Conservation (phyloP, 208 protist species). For the Trypanosoma platydactyli region DNA sequence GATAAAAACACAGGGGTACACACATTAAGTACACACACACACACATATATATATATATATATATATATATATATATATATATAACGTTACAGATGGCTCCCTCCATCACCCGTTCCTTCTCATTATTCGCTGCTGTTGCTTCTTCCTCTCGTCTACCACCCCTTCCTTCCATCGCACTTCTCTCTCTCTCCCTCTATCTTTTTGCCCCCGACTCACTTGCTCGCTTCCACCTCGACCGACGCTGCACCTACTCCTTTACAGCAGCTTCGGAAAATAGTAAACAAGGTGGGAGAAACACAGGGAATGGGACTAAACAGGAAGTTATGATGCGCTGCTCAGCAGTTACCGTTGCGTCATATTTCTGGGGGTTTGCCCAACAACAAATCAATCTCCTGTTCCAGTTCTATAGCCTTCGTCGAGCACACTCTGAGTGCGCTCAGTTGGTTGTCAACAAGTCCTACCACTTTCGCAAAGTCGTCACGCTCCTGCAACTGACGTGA, state of each 20-base stretch:
- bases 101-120: too few species aligned
- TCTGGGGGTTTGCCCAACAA: conserved; percentile 45
- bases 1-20: neutral
- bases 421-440: conserved; percentile 61
- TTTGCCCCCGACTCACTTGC: too few species aligned
- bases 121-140: too few species aligned
- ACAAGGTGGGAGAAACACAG: too few species aligned
- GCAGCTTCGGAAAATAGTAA: too few species aligned
- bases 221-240: too few species aligned
- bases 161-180: neutral
- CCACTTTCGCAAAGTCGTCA: conserved; percentile 51
- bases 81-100: too few species aligned
- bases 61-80: too few species aligned
- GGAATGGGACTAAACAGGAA: too few species aligned
- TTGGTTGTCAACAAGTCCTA: conserved; percentile 64
- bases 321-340: neutral
- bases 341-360: neutral
- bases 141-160: neutral
- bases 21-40: neutral
- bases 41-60: too few species aligned
- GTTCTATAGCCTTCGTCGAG: conserved; percentile 35
- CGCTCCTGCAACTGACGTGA: conserved; percentile 35
- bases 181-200: neutral
- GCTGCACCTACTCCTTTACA: too few species aligned
- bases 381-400: conserved; percentile 63